Evolutionary conservation across 2,329 filamentous ascomycete genomes (phyloP).

Genomic region (Aspergillus pseudoterreus): DNA sequence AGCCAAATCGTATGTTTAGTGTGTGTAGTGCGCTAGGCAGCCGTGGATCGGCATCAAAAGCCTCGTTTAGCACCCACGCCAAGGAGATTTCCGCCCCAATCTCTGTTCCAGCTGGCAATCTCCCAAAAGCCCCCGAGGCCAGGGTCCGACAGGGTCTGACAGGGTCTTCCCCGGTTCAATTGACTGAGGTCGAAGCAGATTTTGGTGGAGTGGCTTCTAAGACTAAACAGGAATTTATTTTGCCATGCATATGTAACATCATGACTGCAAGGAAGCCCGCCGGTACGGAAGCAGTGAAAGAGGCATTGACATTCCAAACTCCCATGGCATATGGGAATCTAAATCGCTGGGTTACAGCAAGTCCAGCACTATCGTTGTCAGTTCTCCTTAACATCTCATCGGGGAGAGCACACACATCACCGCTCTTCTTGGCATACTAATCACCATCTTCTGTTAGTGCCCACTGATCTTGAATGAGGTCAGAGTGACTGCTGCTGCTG

Average conservation of each 20-base stretch:
- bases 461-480: no score
- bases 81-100: background rate
- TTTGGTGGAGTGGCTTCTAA: no score
- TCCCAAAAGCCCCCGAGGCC: no score
- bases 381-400: background rate
- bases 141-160: no score
- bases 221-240: no score
- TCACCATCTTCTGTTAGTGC: background rate
- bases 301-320: no score
- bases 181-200: no score
- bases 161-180: no score
- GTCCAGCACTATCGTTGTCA: background rate
- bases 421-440: background rate
- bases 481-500: background rate
- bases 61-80: background rate
- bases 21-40: background rate
- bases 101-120: background rate
- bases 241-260: no score
- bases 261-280: no score
- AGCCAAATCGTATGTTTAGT: background rate
- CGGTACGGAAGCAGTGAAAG: no score
- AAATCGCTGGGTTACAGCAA: background rate
- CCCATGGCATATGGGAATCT: background rate
- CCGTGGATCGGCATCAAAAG: background rate
- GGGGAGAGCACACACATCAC: background rate